A percentile compares a stretch with the other conserved stretches of the same genome.
These are phyloP conservation scores for Esteya vermicola DNA, from an alignment of 2,329 filamentous ascomycete species.

Conservation along the genomic window DNA sequence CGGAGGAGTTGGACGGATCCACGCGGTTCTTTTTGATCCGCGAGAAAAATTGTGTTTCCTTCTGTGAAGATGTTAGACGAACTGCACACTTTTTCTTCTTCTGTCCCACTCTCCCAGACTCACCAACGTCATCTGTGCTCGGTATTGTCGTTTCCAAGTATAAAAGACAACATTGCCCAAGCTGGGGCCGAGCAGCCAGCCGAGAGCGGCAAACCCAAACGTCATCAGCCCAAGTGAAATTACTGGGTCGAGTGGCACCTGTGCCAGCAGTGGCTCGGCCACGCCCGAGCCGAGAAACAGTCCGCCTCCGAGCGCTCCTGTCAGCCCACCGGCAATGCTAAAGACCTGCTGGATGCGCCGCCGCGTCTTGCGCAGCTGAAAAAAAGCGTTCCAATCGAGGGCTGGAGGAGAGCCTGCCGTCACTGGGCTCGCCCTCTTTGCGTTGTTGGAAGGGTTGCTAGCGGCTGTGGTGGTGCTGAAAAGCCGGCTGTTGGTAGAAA, in stretches of 20 bases:
- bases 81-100: background rate
- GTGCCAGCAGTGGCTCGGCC: constrained; percentile 54
- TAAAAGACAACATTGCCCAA: constrained; percentile 72
- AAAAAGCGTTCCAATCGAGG: constrained; percentile 88
- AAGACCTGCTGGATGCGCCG: constrained; percentile 72
- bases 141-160: constrained; percentile 54
- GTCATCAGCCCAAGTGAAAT: constrained; percentile 72
- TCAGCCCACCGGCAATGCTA: constrained; percentile 50
- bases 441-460: no score
- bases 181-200: constrained; percentile 79
- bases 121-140: constrained; percentile 56
- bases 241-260: constrained; percentile 77
- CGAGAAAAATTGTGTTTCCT: constrained; percentile 88
- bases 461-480: no score
- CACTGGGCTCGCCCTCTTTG: background rate
- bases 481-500: no score
- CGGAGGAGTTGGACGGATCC: constrained; percentile 76
- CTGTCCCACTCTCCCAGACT: constrained; percentile 16
- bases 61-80: constrained; percentile 37
- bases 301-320: constrained; percentile 47
- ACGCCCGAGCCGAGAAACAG: constrained; percentile 55
- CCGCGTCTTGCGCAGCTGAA: constrained; percentile 73
- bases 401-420: constrained; percentile 14
- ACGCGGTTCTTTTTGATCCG: constrained; percentile 86
- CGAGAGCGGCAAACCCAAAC: constrained; percentile 60